Conservation (phyloP, 768 basidiomycete genomes). For the Gymnopilus junonius region DNA sequence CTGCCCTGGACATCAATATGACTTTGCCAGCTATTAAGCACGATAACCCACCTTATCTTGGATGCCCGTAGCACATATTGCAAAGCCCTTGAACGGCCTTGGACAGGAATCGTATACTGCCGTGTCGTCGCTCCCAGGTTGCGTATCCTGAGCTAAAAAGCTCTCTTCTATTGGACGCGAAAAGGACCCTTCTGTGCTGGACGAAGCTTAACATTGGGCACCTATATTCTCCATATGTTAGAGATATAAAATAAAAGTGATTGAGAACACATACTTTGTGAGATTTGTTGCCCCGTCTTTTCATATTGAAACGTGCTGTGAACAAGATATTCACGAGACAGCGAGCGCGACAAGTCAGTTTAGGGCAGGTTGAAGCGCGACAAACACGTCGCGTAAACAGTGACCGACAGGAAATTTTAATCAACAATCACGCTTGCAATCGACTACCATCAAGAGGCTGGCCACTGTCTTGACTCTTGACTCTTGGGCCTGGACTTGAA, state of each 20-base stretch:
- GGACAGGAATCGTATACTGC: constrained; percentile 55
- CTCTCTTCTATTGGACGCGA: constrained; percentile 36
- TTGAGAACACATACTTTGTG: constrained; percentile 56
- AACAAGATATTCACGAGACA: constrained; percentile 4
- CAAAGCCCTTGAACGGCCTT: constrained; percentile 66
- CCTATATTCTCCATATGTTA: constrained; percentile 42
- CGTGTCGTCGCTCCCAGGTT: constrained; percentile 49
- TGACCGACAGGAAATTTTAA: too few species aligned
- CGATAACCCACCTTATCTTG: constrained; percentile 66
- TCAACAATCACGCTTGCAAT: too few species aligned
- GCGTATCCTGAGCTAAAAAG: constrained; percentile 53
- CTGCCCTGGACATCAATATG: constrained; percentile 40
- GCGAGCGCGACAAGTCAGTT: constrained; percentile 5
- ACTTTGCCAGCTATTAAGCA: neutral
- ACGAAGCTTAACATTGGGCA: constrained; percentile 82
- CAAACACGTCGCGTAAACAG: neutral
- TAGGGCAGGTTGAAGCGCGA: constrained; percentile 20
- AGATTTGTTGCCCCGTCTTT: constrained; percentile 67
- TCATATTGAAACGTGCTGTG: constrained; percentile 32
- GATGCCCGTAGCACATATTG: constrained; percentile 82
- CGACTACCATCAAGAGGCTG: neutral
- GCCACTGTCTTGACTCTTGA: too few species aligned
- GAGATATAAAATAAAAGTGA: neutral
- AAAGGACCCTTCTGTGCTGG: constrained; percentile 52
- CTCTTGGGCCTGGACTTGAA: too few species aligned